Percentiles rank a stretch among this genome's conserved stretches.
Evolutionary conservation across 1,139 yeast species (phyloP).

Genomic region (Hyphopichia pseudoburtonii): DNA sequence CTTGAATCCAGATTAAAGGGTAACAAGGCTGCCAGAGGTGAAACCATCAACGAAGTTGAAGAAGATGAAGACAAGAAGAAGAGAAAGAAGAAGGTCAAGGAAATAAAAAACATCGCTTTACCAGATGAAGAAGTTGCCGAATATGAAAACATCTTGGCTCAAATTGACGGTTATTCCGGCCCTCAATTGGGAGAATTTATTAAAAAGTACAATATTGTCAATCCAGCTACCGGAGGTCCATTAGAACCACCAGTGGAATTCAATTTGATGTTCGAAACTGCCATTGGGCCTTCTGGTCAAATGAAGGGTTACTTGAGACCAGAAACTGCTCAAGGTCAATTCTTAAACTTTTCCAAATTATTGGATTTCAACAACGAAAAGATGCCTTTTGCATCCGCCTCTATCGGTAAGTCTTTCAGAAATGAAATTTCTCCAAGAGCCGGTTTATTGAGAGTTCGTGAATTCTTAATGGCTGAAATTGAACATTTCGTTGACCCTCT

Average conservation of each 20-base stretch:
- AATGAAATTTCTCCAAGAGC: constrained; percentile 99
- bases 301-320: constrained; percentile 95
- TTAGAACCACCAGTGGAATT: constrained; percentile 91
- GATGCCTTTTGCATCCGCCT: constrained; percentile 99
- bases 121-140: constrained; percentile 77
- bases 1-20: constrained; percentile 94
- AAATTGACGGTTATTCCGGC: constrained; percentile 95
- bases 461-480: constrained; percentile 98
- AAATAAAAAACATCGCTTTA: constrained; percentile 82
- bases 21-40: constrained; percentile 92
- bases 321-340: constrained; percentile 99
- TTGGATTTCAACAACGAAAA: constrained; percentile 92
- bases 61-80: constrained; percentile 74
- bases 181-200: constrained; percentile 88
- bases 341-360: constrained; percentile 89
- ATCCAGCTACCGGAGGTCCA: constrained; percentile 86
- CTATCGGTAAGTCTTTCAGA: constrained; percentile 97
- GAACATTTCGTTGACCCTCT: constrained; percentile 97
- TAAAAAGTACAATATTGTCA: constrained; percentile 74
- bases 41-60: constrained; percentile 50
- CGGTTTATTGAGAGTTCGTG: constrained; percentile 96
- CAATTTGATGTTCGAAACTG: constrained; percentile 98
- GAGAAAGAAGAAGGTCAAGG: constrained; percentile 93
- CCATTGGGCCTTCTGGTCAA: constrained; percentile 98
- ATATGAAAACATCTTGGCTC: constrained; percentile 83